Percentiles rank a stretch among this genome's conserved stretches.
Evolutionary conservation across 106 monocot genomes (phyloP).

Genomic region (Acorus gramineus): DNA sequence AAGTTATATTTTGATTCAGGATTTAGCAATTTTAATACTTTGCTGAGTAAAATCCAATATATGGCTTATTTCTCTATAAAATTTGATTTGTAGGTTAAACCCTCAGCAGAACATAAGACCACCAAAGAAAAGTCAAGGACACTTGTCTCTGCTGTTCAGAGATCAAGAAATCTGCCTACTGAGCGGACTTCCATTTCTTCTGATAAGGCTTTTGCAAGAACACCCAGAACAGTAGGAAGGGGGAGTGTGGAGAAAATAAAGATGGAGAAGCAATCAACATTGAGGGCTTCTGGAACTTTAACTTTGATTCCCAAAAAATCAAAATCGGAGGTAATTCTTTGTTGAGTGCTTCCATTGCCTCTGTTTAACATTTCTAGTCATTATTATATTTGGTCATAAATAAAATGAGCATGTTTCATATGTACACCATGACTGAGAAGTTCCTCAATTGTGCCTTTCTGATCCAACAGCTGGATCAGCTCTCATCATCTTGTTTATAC

Average conservation of each 20-base stretch:
- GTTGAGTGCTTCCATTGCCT: too few species aligned
- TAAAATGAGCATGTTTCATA: too few species aligned
- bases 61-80: neutral
- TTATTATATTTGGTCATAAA: too few species aligned
- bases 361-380: too few species aligned
- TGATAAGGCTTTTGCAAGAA: conserved; percentile 9
- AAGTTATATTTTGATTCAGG: too few species aligned
- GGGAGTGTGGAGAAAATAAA: conserved; percentile 7
- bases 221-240: conserved; percentile 15
- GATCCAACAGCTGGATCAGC: too few species aligned
- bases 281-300: conserved; percentile 7
- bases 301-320: conserved; percentile 7
- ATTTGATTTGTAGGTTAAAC: conserved; percentile 17
- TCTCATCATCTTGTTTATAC: too few species aligned
- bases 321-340: conserved; percentile 22
- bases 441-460: too few species aligned
- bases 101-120: conserved; percentile 26
- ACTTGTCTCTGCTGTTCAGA: conserved; percentile 8
- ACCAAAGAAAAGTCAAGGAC: conserved; percentile 13
- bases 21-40: neutral
- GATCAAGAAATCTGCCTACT: conserved; percentile 11
- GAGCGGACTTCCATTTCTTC: conserved; percentile 16
- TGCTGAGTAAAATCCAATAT: neutral
- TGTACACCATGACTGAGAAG: too few species aligned
- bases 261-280: conserved; percentile 14